These are phyloP conservation scores for Trametes coccinea DNA, from an alignment of 768 basidiomycete genomes.

Conservation along the genomic window DNA sequence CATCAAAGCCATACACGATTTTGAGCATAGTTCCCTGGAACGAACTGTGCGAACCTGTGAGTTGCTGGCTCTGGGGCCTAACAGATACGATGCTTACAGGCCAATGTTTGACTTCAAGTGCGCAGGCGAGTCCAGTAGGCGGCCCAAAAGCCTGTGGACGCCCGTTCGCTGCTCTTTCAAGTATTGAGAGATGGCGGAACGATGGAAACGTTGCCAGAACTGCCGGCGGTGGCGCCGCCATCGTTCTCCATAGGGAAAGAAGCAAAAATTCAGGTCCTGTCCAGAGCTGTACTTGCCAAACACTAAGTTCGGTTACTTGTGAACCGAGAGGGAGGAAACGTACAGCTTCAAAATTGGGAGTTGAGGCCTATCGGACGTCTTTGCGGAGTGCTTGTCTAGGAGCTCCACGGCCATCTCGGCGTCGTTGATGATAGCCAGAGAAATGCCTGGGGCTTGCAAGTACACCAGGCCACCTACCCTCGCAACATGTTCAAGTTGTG, in stretches of 20 bases:
- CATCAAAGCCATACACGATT: not conserved
- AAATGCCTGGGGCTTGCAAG: no score
- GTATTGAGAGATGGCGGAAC: not conserved
- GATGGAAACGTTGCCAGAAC: conserved; percentile 16
- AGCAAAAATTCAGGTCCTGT: conserved; percentile 2
- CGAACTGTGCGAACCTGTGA: not conserved
- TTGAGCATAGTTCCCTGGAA: not conserved
- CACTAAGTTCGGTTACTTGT: no score
- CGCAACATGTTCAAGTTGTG: no score
- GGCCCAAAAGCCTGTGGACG: not conserved
- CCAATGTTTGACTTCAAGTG: not conserved
- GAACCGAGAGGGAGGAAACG: no score
- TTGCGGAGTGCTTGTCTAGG: no score
- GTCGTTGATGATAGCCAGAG: no score
- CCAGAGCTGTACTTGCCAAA: not conserved
- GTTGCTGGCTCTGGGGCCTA: not conserved
- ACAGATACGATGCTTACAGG: not conserved
- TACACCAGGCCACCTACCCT: no score
- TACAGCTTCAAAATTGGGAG: no score
- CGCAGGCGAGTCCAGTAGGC: not conserved
- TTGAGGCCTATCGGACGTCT: no score
- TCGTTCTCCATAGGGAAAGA: conserved; percentile 10
- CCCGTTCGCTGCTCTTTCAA: not conserved
- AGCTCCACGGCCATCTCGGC: no score
- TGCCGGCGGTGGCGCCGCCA: conserved; percentile 16